Evolutionary conservation across 352 stramenopile genomes (phyloP).

Genomic region (Globisporangium cystogenes): DNA sequence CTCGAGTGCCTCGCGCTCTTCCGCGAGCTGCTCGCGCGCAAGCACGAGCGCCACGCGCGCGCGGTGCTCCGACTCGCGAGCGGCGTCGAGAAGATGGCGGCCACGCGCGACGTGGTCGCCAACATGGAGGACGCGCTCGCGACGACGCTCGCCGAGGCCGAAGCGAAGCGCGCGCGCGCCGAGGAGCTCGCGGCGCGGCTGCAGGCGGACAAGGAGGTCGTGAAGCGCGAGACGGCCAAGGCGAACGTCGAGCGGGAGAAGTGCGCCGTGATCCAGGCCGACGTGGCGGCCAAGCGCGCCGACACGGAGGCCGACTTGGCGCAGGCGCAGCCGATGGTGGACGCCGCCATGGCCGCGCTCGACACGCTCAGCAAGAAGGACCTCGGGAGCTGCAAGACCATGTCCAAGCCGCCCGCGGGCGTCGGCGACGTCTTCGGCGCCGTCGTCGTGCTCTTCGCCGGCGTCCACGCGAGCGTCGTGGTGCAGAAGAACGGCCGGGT

Average conservation of each 20-base stretch:
- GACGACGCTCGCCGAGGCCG: conserved; percentile 86
- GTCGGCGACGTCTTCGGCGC: conserved; percentile 85
- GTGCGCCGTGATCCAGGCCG: conserved; percentile 89
- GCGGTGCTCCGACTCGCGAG: conserved; percentile 83
- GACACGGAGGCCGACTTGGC: conserved; percentile 73
- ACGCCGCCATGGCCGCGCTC: conserved; percentile 85
- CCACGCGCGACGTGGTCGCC: conserved; percentile 84
- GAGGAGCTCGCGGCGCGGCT: conserved; percentile 92
- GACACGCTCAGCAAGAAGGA: conserved; percentile 90
- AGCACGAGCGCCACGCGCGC: conserved; percentile 47
- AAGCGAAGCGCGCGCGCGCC: conserved; percentile 90
- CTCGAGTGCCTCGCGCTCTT: conserved; percentile 90
- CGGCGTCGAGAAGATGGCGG: conserved; percentile 88
- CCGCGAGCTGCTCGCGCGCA: conserved; percentile 61
- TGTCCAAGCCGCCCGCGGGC: conserved; percentile 86
- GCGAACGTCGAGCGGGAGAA: conserved; percentile 90
- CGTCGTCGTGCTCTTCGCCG: conserved; percentile 72
- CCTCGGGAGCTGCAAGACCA: conserved; percentile 89
- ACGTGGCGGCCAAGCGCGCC: conserved; percentile 88
- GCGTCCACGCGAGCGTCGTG: conserved; percentile 59
- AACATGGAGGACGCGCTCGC: conserved; percentile 92
- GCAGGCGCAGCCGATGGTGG: conserved; percentile 73
- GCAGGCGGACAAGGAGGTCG: conserved; percentile 88
- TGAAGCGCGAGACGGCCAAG: conserved; percentile 90
- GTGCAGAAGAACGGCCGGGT: conserved; percentile 93